Base-by-base conservation (phyloP, 2,329 filamentous ascomycete species). In the Drechslera avenae region DNA sequence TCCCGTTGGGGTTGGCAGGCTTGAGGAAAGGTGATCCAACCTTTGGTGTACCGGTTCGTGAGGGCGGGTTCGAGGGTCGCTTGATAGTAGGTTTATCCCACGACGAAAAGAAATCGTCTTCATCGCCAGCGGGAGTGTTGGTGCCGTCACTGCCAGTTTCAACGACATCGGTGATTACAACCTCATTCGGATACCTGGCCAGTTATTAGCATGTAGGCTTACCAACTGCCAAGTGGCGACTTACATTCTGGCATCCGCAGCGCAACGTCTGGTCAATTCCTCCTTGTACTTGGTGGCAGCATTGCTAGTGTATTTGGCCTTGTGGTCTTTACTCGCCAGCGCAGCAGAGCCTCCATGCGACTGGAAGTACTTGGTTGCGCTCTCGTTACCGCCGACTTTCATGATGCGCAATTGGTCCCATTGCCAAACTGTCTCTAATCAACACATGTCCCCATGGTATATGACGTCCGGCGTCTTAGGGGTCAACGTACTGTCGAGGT, bases 31-130 rank as follows among this genome's bases (percentile, higher is more conserved):
- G 93, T n/a, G 93, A 97, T 4, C 86, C 84, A 9, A 89, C 82
- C 3, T 90, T 87, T 12, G 93, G 93, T 2, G 94, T 97, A 43
- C 86, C 87, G 35, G 90, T 94, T 68, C 94, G 88, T 31, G 93
- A 97, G 35, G 94, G 84, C 13, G 94, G 93, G 61, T 96, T 96
- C 59, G 91, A 97, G 30, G 93, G 93, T 64, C 91, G 87, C 82
- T 97, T 99, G 77, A 99, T 95, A 4, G 91, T 85, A 17, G 94
- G 94, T 79, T 97, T 97, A 71, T 97, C 94, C 94, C 93, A 99
- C 0, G 91, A 97, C 8, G 93, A 96, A 78, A 99, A 99, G 81
- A 99, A 99, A 73, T 97, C 94, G 68, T 97, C 92, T 16, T 88
- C 86, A 62, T 96, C 91, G 61, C 86, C 88, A 37, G 88, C 83